Evolutionary conservation across 768 basidiomycete genomes (phyloP).

Genomic region (Trametes punicea): DNA sequence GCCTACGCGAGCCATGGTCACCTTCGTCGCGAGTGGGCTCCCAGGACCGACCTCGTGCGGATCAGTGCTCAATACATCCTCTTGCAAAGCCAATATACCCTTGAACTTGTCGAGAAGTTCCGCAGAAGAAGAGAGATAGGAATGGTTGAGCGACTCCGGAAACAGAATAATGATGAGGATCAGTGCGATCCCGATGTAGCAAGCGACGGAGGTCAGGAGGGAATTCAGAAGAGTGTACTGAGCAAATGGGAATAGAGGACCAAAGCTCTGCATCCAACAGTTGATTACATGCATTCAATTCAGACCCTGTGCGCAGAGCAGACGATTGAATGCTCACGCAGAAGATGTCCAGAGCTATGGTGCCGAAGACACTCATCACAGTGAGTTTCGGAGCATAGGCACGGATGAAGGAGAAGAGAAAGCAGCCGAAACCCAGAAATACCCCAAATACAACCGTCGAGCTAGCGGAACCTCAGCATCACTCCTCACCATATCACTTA

Average conservation of each 20-base stretch:
- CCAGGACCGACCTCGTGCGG: slow-evolving; percentile 24
- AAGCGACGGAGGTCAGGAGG: slow-evolving; percentile 42
- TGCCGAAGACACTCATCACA: slow-evolving; percentile 45
- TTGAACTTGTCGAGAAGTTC: slow-evolving; percentile 31
- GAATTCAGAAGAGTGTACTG: slow-evolving; percentile 43
- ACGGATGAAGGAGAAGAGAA: slow-evolving; percentile 43
- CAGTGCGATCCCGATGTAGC: slow-evolving; percentile 48
- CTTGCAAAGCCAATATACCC: slow-evolving; percentile 33
- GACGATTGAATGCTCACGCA: slow-evolving; percentile 29
- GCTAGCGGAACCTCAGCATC: slow-evolving; percentile 21
- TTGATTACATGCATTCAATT: not conserved
- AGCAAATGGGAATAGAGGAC: slow-evolving; percentile 47
- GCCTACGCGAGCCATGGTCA: slow-evolving; percentile 21
- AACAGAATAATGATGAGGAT: slow-evolving; percentile 46
- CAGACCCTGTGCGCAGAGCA: not conserved
- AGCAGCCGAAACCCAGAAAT: slow-evolving; percentile 46
- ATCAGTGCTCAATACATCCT: slow-evolving; percentile 27
- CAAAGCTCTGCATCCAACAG: slow-evolving; percentile 33
- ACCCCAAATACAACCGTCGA: slow-evolving; percentile 45
- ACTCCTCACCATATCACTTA: not conserved
- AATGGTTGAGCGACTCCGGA: slow-evolving; percentile 49
- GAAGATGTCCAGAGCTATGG: slow-evolving; percentile 44
- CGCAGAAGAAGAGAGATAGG: slow-evolving; percentile 31
- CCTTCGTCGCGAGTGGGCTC: slow-evolving; percentile 21
- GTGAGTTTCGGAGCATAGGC: slow-evolving; percentile 46